These are phyloP conservation scores for Pyricularia sp. DNA, from an alignment of 2,329 filamentous ascomycete species.

Conservation along the genomic window DNA sequence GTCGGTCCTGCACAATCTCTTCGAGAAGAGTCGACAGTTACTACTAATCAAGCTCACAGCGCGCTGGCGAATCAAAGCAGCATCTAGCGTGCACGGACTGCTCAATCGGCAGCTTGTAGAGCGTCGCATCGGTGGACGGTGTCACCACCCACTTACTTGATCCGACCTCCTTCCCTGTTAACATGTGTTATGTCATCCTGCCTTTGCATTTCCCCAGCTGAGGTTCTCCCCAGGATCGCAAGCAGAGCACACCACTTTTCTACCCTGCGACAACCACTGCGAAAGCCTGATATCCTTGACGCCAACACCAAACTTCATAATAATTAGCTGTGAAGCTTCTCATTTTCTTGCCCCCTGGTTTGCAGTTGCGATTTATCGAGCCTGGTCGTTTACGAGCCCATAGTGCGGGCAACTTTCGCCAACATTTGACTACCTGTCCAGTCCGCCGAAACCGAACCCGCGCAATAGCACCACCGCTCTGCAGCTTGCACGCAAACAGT, in stretches of 20 bases:
- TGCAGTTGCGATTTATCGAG: neutral
- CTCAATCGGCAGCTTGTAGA: neutral
- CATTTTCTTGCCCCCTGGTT: neutral
- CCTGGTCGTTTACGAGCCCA: neutral
- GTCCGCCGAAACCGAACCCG: neutral
- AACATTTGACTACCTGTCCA: neutral
- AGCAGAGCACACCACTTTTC: neutral
- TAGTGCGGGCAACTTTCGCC: neutral
- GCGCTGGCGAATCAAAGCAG: neutral
- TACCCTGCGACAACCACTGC: neutral
- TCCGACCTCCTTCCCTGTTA: neutral
- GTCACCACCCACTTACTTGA: neutral
- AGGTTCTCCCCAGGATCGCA: neutral
- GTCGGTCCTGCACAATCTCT: neutral
- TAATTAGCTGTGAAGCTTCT: neutral
- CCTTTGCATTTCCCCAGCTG: slow-evolving; percentile 1
- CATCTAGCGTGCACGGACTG: neutral
- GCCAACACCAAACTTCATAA: neutral
- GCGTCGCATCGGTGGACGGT: neutral
- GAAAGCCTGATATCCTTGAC: neutral
- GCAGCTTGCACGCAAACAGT: neutral
- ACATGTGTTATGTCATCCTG: slow-evolving; percentile 4
- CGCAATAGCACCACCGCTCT: neutral
- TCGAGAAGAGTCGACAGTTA: neutral
- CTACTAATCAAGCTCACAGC: neutral